Evolutionary conservation across 2,329 filamentous ascomycete species (phyloP).

Genomic region (Ambrosiella xylebori): DNA sequence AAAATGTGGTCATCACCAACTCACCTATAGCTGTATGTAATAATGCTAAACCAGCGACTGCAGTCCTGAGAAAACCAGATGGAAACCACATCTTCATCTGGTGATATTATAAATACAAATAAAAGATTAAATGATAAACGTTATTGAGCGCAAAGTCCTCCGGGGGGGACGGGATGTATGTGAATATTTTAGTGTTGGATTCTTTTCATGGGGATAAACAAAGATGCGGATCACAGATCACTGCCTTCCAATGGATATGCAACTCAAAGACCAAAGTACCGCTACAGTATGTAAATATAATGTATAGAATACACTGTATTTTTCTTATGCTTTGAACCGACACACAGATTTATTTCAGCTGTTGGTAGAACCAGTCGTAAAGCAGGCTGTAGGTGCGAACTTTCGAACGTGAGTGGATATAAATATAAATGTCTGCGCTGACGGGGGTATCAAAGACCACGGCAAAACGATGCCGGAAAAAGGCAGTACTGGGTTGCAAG

Average conservation of each 20-base stretch:
- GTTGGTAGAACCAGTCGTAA: neutral
- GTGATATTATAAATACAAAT: neutral
- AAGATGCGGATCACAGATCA: neutral
- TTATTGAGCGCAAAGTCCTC: neutral
- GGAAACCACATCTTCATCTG: neutral
- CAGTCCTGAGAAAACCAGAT: neutral
- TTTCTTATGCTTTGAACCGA: neutral
- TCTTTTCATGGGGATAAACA: neutral
- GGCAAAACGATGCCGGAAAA: no score
- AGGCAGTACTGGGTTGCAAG: no score
- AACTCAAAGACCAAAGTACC: neutral
- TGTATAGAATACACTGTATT: neutral
- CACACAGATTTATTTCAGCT: neutral
- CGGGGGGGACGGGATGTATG: no score
- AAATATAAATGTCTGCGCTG: no score
- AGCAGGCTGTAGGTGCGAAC: neutral
- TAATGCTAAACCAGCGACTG: slow-evolving; percentile 6
- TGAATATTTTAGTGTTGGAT: no score
- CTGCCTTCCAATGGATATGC: neutral
- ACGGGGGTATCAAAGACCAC: no score
- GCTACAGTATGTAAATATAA: neutral
- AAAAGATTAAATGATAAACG: neutral
- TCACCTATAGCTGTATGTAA: slow-evolving; percentile 8
- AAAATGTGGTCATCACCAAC: neutral
- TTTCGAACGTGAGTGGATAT: no score